Evolutionary conservation across 2,329 filamentous ascomycete genomes (phyloP), one percentile per base, ranked within the genome.

Genomic region (Gremmenia infestans): DNA sequence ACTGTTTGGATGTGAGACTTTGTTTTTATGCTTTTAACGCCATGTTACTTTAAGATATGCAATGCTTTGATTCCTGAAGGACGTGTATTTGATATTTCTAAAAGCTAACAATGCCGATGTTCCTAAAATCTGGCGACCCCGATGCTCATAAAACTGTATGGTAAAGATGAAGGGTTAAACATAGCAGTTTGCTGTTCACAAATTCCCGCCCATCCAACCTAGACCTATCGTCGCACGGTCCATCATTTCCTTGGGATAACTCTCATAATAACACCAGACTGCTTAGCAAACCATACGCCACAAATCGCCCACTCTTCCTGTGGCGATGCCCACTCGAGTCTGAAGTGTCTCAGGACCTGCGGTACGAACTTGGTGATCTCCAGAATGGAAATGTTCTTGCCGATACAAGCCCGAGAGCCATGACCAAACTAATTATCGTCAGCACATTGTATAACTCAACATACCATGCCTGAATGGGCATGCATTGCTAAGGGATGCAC

Each of bases 291-390:
- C 15, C 15, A 45, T 12, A 45, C 15, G 4, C 37, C 42, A 12
- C 11, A 12, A 23, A 45, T 22, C 11, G 5, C 2, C 42, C 19
- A 45, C 42, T 45, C 42, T 17, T 45, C 42, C 42, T 45, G 7
- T 2, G 19, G n/a, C 19, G 42, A 17, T 1, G 42, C n/a, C 42
- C 42, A 45, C 19, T 45, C 42, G 7, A 45, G n/a, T 11, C 19
- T 45, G n/a, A 56, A 56, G 19, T 51, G 39, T 14, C 56, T 43
- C 32, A 65, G 57, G 12, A 67, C 55, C 7, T 66, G 60, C 2
- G 73, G 73, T 4, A 75, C 65, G 3, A 74, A 53, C 57, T 74
- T 75, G 4, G 65, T 67, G 52, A 76, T 71, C 57, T 76, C 74
- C 48, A 76, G 62, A 1, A 71, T 60, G 0, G 72, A 71, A 19